Base-by-base conservation (phyloP, 768 basidiomycete genomes). In the Arthromyces matolae region DNA sequence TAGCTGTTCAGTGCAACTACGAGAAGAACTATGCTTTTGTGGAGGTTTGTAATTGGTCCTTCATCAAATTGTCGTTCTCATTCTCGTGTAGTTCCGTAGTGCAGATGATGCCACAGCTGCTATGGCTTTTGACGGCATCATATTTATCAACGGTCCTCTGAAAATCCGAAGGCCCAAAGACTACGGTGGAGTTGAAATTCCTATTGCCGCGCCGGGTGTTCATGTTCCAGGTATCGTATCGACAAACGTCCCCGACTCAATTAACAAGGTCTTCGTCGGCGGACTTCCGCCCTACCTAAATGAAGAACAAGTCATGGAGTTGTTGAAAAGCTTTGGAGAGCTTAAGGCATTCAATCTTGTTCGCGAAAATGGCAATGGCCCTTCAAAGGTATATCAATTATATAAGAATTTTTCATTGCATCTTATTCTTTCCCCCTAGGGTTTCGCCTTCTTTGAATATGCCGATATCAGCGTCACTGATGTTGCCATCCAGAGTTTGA, bases 21-120 rank as follows among this genome's bases (percentile, higher is more conserved):
- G 96, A 98, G 68, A 99, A 98, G 76, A 93, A 92, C 59, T 99
- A 97, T 63, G 96, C 96, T 1, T 99, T 97, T 64, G 89, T 98
- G 43, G 96, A 99, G 77, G 95, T 95, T 63, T 53, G 76, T 60
- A 31, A 16, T 16, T 37, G 29, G 29, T 25, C 6, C 47, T 22
- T 39, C 39, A 23, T 19, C 31, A 1, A 6, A 3, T 46, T 19
- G 25, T 27, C 47, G 32, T 33, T 28, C 14, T 58, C 23, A 16
- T 48, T 52, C 24, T 39, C 33, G 50, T 59, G 5, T n/a, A 98
- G 95, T 98, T 98, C 78, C 93, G 95, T 49, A 94, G 90, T 53
- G 86, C 93, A 8, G 91, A 97, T 62, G 95, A 98, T 67, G 93
- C 94, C 8, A 94, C 95, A 2, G 83, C 90, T 31, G 96, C 94